phyloP scores from a whole-genome alignment of 176 grass and related monocot species.

The Chrysopogon serrulatus region DNA sequence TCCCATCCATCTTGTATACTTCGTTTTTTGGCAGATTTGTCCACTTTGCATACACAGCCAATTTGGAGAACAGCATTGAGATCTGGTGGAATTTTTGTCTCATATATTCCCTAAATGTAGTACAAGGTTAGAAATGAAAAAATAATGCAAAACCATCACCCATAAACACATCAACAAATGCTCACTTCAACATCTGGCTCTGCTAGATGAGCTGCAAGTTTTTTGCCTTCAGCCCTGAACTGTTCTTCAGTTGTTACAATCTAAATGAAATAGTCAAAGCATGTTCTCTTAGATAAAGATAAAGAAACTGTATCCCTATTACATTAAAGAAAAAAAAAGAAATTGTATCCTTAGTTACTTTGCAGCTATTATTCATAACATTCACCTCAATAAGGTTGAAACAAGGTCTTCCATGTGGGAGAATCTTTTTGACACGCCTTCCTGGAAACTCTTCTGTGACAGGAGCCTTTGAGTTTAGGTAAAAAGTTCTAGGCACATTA shows the following conservation, averaged over 20 bases:
- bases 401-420: slow-evolving; percentile 83
- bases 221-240: slow-evolving; percentile 83
- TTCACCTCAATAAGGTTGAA: slow-evolving; percentile 96
- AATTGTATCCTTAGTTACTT: slow-evolving; percentile 6
- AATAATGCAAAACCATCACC: slow-evolving; percentile 4
- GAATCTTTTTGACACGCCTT: slow-evolving; percentile 89
- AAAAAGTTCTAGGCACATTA: slow-evolving; percentile 74
- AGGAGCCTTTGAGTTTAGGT: slow-evolving; percentile 82
- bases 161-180: slow-evolving; percentile 3
- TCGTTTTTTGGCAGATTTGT: slow-evolving; percentile 62
- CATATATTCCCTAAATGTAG: slow-evolving; percentile 81
- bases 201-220: slow-evolving; percentile 81
- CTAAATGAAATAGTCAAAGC: slow-evolving; percentile 38
- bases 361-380: slow-evolving; percentile 18
- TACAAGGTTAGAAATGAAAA: slow-evolving; percentile 13
- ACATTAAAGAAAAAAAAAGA: too few species aligned
- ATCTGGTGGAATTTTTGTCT: slow-evolving; percentile 75
- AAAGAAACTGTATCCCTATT: too few species aligned
- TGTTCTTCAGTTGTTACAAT: slow-evolving; percentile 89
- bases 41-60: slow-evolving; percentile 94
- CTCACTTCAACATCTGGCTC: slow-evolving; percentile 91
- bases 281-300: slow-evolving; percentile 8
- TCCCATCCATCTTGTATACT: slow-evolving; percentile 87
- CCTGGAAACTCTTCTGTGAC: slow-evolving; percentile 86
- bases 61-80: slow-evolving; percentile 81